These are phyloP conservation scores for Crithidia expoeki DNA, from an alignment of 208 protist genomes.

Conservation along the genomic window DNA sequence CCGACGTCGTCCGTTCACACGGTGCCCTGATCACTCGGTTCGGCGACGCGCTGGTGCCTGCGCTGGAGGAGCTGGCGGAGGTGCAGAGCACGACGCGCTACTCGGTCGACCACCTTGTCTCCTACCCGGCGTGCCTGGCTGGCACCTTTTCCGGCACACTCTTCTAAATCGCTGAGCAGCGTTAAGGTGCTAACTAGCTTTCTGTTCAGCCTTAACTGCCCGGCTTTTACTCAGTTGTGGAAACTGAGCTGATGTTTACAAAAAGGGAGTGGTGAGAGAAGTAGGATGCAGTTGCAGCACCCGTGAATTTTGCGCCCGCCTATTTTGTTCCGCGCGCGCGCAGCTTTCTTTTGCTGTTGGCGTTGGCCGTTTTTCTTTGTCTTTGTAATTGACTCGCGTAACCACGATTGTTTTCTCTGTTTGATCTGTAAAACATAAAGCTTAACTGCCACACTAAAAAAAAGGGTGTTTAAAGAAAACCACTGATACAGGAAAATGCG, in stretches of 20 bases:
- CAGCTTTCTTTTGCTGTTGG: background rate
- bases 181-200: too few relatives aligned
- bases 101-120: constrained; percentile 75
- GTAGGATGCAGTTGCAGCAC: too few relatives aligned
- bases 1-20: constrained; percentile 68
- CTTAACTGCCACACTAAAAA: constrained; percentile 8
- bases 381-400: constrained; percentile 7
- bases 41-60: constrained; percentile 42
- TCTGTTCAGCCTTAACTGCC: too few relatives aligned
- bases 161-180: constrained; percentile 38
- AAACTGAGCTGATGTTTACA: too few relatives aligned
- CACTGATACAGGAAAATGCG: background rate
- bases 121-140: constrained; percentile 69
- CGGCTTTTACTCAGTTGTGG: too few relatives aligned
- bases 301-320: too few relatives aligned
- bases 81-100: constrained; percentile 70
- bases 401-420: background rate
- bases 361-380: background rate
- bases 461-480: background rate
- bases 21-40: constrained; percentile 66
- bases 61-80: constrained; percentile 59
- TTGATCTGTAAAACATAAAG: too few relatives aligned
- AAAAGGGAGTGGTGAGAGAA: too few relatives aligned
- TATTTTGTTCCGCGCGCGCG: too few relatives aligned
- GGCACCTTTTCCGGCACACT: constrained; percentile 66